Percentiles rank a stretch among this genome's conserved stretches.
phyloP scores from a whole-genome alignment of 208 protist species.

The Zelonia costaricensis region DNA sequence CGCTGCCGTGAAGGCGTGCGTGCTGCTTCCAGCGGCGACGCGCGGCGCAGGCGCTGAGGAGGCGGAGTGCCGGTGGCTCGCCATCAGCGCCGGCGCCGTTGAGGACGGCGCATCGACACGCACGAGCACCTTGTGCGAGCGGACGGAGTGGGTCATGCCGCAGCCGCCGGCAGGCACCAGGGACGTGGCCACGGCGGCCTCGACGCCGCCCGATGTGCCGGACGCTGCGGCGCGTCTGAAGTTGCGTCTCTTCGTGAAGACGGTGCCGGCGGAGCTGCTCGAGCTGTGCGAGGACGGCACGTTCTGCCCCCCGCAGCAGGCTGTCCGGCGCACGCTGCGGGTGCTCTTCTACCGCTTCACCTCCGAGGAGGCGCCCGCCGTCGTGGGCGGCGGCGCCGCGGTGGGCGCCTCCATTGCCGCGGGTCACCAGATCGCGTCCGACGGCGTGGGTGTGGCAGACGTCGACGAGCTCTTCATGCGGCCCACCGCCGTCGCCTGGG shows the following conservation, averaged over 20 bases:
- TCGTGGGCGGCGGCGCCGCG: not conserved
- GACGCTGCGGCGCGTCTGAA: constrained; percentile 10
- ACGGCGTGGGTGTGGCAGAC: constrained; percentile 5
- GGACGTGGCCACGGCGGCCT: not conserved
- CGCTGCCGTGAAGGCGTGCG: constrained; percentile 24
- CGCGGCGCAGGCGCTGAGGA: constrained; percentile 4
- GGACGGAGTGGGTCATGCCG: constrained; percentile 17
- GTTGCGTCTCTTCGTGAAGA: constrained; percentile 66
- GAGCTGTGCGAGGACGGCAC: constrained; percentile 31
- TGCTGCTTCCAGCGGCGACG: constrained; percentile 3
- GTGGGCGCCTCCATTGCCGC: not conserved
- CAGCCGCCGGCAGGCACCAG: not conserved
- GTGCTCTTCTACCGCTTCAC: constrained; percentile 39
- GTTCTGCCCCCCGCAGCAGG: constrained; percentile 38
- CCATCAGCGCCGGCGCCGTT: not conserved
- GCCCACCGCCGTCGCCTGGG: constrained; percentile 23
- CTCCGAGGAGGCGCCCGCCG: constrained; percentile 16
- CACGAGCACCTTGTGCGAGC: constrained; percentile 18
- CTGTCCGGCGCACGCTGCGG: constrained; percentile 43
- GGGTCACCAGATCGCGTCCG: constrained; percentile 4
- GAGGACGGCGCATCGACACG: no score
- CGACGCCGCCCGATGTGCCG: not conserved
- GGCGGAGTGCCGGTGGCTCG: constrained; percentile 20
- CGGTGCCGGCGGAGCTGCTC: constrained; percentile 51
- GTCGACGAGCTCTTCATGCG: constrained; percentile 18